Evolutionary conservation across 805 yeast genomes (phyloP), one percentile per base, ranked within the genome.

Genomic region (Tetrapisispora pingtungensis): DNA sequence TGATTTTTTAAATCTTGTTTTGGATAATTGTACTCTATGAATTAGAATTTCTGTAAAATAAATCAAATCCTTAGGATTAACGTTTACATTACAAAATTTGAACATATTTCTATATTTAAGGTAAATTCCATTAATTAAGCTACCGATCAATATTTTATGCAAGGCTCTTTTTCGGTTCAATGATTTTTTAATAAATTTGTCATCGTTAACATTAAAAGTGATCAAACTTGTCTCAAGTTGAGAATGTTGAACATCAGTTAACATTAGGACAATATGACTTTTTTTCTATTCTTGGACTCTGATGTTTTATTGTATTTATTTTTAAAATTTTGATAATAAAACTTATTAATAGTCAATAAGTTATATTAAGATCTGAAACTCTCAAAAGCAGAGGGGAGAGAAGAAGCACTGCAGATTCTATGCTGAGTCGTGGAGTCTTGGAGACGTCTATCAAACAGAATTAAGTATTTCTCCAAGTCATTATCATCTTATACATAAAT

Each of bases 1-100:
- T 5, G 53, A 49, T 26, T 49, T 54, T 37, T 57, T 57, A 36
- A 57, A 57, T 33, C 56, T 60, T 31, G 41, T 28, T 28, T 44
- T 36, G 2, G 58, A 40, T 1, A 56, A 45, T 12, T 36, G 46
- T 3, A 56, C 48, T 39, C 64, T 50, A 10, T 30, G 43, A 28
- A 56, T 24, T 18, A 57, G 26, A 4, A 40, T 49, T 35, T 52
- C 55, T 27, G 51, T 34, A 35, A 57, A 49, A 6, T 18, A 19
- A 3, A 19, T 20, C 10, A 19, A 27, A 17, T 10, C 33, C 4
- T 4, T 33, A 6, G n/a, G 13, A 7, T 24, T 17, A 27, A 31
- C 22, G 2, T 17, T 15, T 6, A 27, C 14, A n/a, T 22, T 17
- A 22, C 4, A 18, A 15, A 36, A 33, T 6, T 36, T 31, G 13